A percentile compares a stretch with the other conserved stretches of the same genome.
These are phyloP conservation scores for Noccaea bulbosa DNA, from an alignment of 345 rosid species.

Conservation along the genomic window DNA sequence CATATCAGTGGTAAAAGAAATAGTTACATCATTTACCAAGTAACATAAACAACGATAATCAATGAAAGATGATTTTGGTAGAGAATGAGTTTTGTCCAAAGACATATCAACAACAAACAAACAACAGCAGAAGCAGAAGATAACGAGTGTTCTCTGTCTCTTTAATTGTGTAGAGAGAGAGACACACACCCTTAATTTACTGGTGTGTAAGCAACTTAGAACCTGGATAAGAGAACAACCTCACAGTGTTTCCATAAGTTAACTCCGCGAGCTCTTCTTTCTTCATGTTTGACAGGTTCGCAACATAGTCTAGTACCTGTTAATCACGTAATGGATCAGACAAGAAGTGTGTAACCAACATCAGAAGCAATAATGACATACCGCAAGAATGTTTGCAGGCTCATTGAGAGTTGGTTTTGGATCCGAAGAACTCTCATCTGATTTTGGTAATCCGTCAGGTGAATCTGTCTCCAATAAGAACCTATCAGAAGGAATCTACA, in stretches of 20 bases:
- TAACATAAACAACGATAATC: slow-evolving; percentile 13
- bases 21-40: slow-evolving; percentile 3
- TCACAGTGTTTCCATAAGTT: slow-evolving; percentile 64
- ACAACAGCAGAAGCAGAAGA: slow-evolving; percentile 8
- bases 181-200: not conserved
- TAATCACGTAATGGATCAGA: slow-evolving; percentile 40
- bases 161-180: not conserved
- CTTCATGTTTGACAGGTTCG: slow-evolving; percentile 62
- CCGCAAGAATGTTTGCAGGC: slow-evolving; percentile 75
- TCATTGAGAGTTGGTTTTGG: slow-evolving; percentile 71
- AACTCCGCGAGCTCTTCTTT: slow-evolving; percentile 68
- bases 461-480: slow-evolving; percentile 90
- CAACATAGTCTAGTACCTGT: slow-evolving; percentile 72
- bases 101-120: slow-evolving; percentile 18
- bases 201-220: slow-evolving; percentile 38
- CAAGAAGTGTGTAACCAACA: slow-evolving; percentile 6
- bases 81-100: not conserved
- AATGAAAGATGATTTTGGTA: not conserved
- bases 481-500: slow-evolving; percentile 72
- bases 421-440: slow-evolving; percentile 34
- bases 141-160: slow-evolving; percentile 14
- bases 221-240: slow-evolving; percentile 68
- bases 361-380: slow-evolving; percentile 35
- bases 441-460: slow-evolving; percentile 79
- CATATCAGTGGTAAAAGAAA: not conserved